These are phyloP conservation scores for Entonaema liquescens DNA, from an alignment of 495 filamentous ascomycete species.

Conservation along the genomic window DNA sequence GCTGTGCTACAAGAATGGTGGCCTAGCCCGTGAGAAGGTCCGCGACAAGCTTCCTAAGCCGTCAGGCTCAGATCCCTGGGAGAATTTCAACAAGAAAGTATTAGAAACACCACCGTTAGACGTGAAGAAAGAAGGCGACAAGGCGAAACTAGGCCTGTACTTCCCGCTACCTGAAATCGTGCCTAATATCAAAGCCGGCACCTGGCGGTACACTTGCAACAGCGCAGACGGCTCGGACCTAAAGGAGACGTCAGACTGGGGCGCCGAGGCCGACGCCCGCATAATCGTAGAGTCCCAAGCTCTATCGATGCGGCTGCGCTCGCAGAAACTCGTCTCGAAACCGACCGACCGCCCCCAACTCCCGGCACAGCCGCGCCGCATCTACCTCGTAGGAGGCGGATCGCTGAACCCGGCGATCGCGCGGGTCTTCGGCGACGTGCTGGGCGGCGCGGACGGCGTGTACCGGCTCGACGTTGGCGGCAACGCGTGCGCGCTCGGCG, in stretches of 20 bases:
- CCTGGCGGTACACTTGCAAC: slow-evolving; percentile 81
- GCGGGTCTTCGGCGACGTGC: slow-evolving; percentile 79
- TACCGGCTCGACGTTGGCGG: slow-evolving; percentile 94
- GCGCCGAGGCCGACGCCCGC: slow-evolving; percentile 72
- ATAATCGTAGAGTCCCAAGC: slow-evolving; percentile 94
- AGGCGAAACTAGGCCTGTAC: slow-evolving; percentile 85
- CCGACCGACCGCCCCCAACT: slow-evolving; percentile 59
- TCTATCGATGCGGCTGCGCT: slow-evolving; percentile 86
- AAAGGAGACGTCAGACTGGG: slow-evolving; percentile 53
- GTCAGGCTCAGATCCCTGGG: slow-evolving; percentile 67
- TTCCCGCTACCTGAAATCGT: slow-evolving; percentile 97
- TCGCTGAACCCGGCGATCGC: slow-evolving; percentile 88
- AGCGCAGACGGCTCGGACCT: slow-evolving; percentile 57
- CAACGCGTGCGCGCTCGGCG: slow-evolving; percentile 92
- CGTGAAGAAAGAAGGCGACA: slow-evolving; percentile 59
- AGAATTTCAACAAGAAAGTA: slow-evolving; percentile 75
- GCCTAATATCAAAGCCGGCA: slow-evolving; percentile 82
- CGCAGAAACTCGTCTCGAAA: slow-evolving; percentile 72
- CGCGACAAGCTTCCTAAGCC: slow-evolving; percentile 69
- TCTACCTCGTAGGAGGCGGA: slow-evolving; percentile 95
- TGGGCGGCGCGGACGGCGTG: slow-evolving; percentile 88
- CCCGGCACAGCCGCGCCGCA: slow-evolving; percentile 83
- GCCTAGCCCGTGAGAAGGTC: slow-evolving; percentile 87
- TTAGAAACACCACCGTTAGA: slow-evolving; percentile 72
- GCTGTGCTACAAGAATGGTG: slow-evolving; percentile 99